Conservation (phyloP, 1,284 basidiomycete genomes). For the Phylloboletellus chloephorus region DNA sequence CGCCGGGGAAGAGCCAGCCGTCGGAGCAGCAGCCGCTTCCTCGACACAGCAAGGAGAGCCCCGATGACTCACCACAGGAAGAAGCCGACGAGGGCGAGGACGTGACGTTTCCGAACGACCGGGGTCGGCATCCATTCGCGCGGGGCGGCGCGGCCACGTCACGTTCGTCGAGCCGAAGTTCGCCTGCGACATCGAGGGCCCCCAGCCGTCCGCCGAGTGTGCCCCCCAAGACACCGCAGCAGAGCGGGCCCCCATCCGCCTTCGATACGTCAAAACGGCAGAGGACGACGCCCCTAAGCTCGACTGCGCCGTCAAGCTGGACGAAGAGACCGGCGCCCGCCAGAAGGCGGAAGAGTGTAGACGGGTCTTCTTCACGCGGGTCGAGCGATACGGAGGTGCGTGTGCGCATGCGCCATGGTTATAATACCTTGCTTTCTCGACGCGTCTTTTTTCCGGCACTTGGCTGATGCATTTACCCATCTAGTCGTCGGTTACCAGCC, state of each 20-base stretch:
- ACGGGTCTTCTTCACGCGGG: constrained; percentile 43
- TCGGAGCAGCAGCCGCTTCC: constrained; percentile 21
- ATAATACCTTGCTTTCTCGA: neutral
- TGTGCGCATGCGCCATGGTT: constrained; percentile 18
- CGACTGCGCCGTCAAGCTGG: constrained; percentile 67
- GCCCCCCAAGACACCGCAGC: constrained; percentile 44
- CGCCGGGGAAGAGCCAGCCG: constrained; percentile 31
- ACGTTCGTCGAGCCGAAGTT: constrained; percentile 57
- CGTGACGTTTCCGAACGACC: constrained; percentile 26
- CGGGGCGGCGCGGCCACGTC: constrained; percentile 25
- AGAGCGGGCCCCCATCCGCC: constrained; percentile 37
- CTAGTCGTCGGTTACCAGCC: constrained; percentile 33
- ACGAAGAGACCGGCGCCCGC: constrained; percentile 57
- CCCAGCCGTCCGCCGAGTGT: constrained; percentile 43
- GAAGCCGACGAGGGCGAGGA: constrained; percentile 27
- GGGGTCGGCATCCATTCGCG: constrained; percentile 32
- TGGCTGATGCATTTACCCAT: constrained; percentile 7
- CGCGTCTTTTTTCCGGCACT: constrained; percentile 6
- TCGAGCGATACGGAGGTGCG: constrained; percentile 67
- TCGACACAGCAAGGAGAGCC: constrained; percentile 18
- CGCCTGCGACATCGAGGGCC: constrained; percentile 38
- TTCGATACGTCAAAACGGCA: constrained; percentile 64
- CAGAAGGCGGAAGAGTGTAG: constrained; percentile 60
- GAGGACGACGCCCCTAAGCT: constrained; percentile 53
- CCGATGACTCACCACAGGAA: constrained; percentile 32